Base-by-base conservation (phyloP, 139 green algal genomes). In the Pleodorina starrii region DNA sequence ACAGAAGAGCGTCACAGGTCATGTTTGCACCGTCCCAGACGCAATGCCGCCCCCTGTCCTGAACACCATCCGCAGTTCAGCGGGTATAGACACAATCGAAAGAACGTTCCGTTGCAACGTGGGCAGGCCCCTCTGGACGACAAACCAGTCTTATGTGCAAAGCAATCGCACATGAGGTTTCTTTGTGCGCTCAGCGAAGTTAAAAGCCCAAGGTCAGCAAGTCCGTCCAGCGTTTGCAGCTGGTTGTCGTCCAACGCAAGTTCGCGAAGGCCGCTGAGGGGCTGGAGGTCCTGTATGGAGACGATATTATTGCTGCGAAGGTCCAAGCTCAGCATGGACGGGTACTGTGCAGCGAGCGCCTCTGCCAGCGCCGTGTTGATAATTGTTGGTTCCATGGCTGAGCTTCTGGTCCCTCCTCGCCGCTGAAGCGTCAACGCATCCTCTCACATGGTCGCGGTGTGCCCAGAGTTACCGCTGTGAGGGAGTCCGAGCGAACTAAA, bases 151-250 rank as follows among this genome's bases (percentile, higher is more conserved):
- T n/a, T n/a, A n/a, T n/a, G n/a, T n/a, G n/a, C 1, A 66, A 25
- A 66, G 54, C 25, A 66, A 25, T 66, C 80, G 59, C 60, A 86
- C 80, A 86, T 86, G 27, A n/a, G 1, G 27, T 86, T 86, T 38
- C 27, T 75, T 14, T 40, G 25, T 6, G 80, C 80, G 38, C 38
- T 75, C 14, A 86, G 29, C 2, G 27, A 29, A n/a, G 59, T 75
- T 27, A 86, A 38, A 27, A 54, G 25, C 2, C 7, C 27, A 27
- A 88, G n/a, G 3, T 21, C 63, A 0, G 36, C 16, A 27, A 88
- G 21, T 0, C 66, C 63, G 46, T 68, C 66, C 44, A 88, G 19
- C 32, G 16, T 19, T 1, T 43, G 50, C 14, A 88, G 32, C 1
- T 27, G 19, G 66, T 88, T 88, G 46, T 40, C 17, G 32, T 79